phyloP scores from a whole-genome alignment of 75 land plant genomes.

The Cunninghamia lanceolata region DNA sequence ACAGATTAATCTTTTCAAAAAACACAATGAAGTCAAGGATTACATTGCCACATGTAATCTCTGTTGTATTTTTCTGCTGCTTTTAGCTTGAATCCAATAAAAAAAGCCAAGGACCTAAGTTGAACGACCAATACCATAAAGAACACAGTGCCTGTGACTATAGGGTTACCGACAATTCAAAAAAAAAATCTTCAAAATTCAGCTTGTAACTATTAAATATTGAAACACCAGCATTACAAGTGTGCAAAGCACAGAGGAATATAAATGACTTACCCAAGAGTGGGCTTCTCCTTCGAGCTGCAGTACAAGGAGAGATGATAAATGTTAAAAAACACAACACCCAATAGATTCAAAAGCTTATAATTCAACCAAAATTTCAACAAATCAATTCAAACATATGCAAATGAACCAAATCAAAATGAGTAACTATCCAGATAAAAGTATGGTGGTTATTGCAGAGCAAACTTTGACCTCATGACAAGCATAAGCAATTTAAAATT shows the following conservation, averaged over 20 bases:
- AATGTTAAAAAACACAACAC: not conserved
- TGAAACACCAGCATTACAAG: not conserved
- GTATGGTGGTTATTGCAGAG: not conserved
- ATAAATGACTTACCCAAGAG: slow-evolving; percentile 70
- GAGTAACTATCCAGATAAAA: not conserved
- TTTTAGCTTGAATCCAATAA: too few relatives aligned
- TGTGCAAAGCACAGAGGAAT: not conserved
- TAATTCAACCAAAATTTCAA: not conserved
- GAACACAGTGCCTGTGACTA: not conserved
- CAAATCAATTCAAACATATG: not conserved
- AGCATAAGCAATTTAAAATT: not conserved
- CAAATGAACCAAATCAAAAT: not conserved
- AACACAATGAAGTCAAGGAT: too few relatives aligned
- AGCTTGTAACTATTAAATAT: too few relatives aligned
- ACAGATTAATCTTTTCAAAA: not conserved
- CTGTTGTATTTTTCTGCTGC: too few relatives aligned
- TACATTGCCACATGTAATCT: too few relatives aligned
- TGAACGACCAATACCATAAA: not conserved
- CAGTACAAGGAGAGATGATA: slow-evolving; percentile 10
- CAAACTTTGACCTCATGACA: not conserved
- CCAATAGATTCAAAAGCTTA: not conserved
- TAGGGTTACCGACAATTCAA: not conserved
- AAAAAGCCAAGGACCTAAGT: not conserved
- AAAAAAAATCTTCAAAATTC: not conserved
- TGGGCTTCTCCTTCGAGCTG: slow-evolving; percentile 99